Conservation (phyloP, 2,329 filamentous ascomycete species). For the Lecanicillium sp. region DNA sequence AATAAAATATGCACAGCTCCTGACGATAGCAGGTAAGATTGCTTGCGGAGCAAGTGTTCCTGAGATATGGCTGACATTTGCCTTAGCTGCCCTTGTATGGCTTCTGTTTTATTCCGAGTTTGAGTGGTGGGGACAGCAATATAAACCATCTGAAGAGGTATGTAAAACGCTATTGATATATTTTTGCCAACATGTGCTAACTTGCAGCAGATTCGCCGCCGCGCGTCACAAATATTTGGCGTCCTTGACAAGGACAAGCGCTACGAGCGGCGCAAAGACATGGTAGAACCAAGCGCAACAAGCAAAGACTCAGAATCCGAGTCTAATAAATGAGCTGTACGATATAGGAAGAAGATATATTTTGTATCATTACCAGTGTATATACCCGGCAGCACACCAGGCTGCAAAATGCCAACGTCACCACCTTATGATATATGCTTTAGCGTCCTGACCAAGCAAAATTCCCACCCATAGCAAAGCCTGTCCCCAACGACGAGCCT, state of each 20-base stretch:
- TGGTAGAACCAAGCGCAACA: constrained; percentile 21
- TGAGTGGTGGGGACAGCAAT: constrained; percentile 33
- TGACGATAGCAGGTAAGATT: constrained; percentile 45
- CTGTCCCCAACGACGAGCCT: constrained; percentile 34
- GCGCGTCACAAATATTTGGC: constrained; percentile 30
- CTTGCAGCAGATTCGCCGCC: constrained; percentile 23
- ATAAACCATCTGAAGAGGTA: constrained; percentile 34
- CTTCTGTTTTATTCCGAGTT: constrained; percentile 34
- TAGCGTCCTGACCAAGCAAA: constrained; percentile 45
- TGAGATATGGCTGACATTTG: constrained; percentile 10
- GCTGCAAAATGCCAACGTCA: constrained; percentile 3
- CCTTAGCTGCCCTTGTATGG: constrained; percentile 26
- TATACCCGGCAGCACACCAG: constrained; percentile 3
- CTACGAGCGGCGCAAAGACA: constrained; percentile 31
- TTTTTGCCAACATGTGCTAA: background rate
- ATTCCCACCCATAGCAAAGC: constrained; percentile 48
- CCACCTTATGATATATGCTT: constrained; percentile 8
- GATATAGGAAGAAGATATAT: constrained; percentile 14
- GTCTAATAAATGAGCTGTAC: constrained; percentile 18
- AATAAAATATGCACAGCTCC: constrained; percentile 56
- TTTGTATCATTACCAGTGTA: constrained; percentile 18
- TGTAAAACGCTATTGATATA: background rate
- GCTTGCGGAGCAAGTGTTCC: too few species aligned
- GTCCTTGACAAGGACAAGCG: constrained; percentile 31
- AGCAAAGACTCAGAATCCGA: constrained; percentile 19